phyloP scores from a whole-genome alignment of 305 asterid genomes.

The Fraxinus latifolia region DNA sequence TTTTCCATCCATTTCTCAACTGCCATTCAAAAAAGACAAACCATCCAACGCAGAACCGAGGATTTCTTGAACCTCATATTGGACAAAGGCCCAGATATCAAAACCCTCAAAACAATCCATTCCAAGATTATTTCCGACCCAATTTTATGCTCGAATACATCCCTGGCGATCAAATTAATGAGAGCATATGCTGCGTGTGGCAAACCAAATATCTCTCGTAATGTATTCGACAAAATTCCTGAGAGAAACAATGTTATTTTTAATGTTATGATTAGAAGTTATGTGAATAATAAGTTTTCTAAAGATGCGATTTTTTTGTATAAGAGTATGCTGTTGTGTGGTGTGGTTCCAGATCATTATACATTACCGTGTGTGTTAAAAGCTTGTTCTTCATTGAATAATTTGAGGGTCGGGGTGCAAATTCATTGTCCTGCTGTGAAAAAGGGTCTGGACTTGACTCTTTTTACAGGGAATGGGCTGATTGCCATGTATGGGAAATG shows the following conservation, averaged over 20 bases:
- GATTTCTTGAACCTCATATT: conserved; percentile 32
- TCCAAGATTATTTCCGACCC: conserved; percentile 50
- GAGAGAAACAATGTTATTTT: conserved; percentile 57
- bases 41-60: conserved; percentile 22
- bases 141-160: conserved; percentile 37
- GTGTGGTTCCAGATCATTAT: conserved; percentile 59
- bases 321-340: conserved; percentile 39
- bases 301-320: conserved; percentile 57
- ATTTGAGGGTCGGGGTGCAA: conserved; percentile 55
- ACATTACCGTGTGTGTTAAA: conserved; percentile 73
- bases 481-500: conserved; percentile 86
- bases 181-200: conserved; percentile 63
- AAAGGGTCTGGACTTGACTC: conserved; percentile 52
- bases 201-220: conserved; percentile 49
- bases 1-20: conserved; percentile 41
- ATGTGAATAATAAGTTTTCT: conserved; percentile 56
- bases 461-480: conserved; percentile 71
- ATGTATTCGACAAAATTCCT: conserved; percentile 65
- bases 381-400: conserved; percentile 58
- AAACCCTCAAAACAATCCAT: conserved; percentile 52
- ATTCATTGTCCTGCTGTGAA: conserved; percentile 56
- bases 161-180: conserved; percentile 69
- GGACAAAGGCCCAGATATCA: conserved; percentile 56
- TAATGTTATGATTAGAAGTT: conserved; percentile 85
- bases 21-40: conserved; percentile 18